A percentile compares a stretch with the other conserved stretches of the same genome.
Evolutionary conservation across 441 rosid genomes (phyloP).

Genomic region (Pelargonium australe): DNA sequence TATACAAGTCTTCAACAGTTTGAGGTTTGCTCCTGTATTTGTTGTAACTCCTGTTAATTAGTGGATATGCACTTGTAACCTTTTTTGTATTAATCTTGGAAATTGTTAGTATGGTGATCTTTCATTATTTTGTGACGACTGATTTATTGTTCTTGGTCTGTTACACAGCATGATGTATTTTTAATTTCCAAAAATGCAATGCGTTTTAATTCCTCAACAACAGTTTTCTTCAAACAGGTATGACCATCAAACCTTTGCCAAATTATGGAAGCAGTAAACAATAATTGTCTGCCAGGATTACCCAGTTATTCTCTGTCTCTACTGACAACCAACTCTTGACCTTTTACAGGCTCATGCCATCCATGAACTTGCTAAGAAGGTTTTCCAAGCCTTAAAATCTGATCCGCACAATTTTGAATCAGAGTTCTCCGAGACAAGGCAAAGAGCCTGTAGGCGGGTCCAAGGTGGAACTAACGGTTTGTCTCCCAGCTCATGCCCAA

Average conservation of each 20-base stretch:
- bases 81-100: not conserved
- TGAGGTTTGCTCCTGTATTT: conserved; percentile 38
- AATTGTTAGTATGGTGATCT: not conserved
- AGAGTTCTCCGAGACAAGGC: conserved; percentile 37
- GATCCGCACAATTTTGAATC: conserved; percentile 39
- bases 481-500: conserved; percentile 21
- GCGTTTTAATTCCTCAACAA: conserved; percentile 51
- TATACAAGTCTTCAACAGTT: conserved; percentile 49
- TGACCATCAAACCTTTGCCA: conserved; percentile 6
- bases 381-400: conserved; percentile 44
- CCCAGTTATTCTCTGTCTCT: not conserved
- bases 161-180: conserved; percentile 46
- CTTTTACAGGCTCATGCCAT: conserved; percentile 53
- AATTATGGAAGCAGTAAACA: conserved; percentile 2
- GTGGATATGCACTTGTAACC: not conserved
- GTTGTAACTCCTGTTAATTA: not conserved
- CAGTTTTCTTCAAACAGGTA: conserved; percentile 58
- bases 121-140: conserved; percentile 1
- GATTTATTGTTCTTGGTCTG: conserved; percentile 15
- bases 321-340: conserved; percentile 17
- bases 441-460: conserved; percentile 34
- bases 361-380: conserved; percentile 48
- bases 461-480: conserved; percentile 26
- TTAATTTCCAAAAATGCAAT: conserved; percentile 53
- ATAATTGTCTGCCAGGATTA: not conserved